A percentile compares a stretch with the other conserved stretches of the same genome.
Conservation (phyloP, 2,329 filamentous ascomycete genomes). For the Trichoderma sp. region DNA sequence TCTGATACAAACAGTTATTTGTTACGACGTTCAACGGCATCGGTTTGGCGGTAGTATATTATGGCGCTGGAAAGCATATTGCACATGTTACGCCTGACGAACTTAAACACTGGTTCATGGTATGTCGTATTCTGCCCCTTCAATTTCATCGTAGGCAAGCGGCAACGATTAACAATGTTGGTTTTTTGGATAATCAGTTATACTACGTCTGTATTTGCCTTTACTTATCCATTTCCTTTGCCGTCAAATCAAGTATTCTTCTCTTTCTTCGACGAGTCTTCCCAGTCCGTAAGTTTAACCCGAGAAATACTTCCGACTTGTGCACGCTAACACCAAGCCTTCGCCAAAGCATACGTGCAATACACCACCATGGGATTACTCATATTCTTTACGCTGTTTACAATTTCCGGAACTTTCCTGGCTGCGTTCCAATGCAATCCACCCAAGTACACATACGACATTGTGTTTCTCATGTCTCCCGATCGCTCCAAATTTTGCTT, state of each 20-base stretch:
- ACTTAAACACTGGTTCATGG: slow-evolving; percentile 1
- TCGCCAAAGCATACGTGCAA: not conserved
- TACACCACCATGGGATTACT: not conserved
- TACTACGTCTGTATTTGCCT: slow-evolving; percentile 4
- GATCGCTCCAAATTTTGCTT: slow-evolving; percentile 1
- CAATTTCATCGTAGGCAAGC: not conserved
- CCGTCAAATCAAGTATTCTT: slow-evolving; percentile 4
- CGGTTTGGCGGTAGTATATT: not conserved
- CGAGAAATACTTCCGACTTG: not conserved
- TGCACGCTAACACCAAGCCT: not conserved
- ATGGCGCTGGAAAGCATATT: slow-evolving; percentile 4
- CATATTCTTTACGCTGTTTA: not conserved
- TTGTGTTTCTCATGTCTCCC: not conserved
- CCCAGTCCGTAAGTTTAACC: not conserved
- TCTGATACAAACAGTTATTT: not conserved
- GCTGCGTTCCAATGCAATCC: slow-evolving; percentile 2
- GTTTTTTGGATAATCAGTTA: not conserved
- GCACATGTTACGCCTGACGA: not conserved
- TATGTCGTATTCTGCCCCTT: not conserved
- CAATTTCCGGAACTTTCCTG: not conserved
- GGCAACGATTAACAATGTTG: not conserved
- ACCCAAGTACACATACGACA: slow-evolving; percentile 7
- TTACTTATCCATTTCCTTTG: not conserved
- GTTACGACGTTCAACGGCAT: slow-evolving; percentile 5
- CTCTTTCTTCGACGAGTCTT: slow-evolving; percentile 6